A percentile compares a stretch with the other conserved stretches of the same genome.
Conservation (phyloP, 352 stramenopile species). For the Pythium graminicola region DNA sequence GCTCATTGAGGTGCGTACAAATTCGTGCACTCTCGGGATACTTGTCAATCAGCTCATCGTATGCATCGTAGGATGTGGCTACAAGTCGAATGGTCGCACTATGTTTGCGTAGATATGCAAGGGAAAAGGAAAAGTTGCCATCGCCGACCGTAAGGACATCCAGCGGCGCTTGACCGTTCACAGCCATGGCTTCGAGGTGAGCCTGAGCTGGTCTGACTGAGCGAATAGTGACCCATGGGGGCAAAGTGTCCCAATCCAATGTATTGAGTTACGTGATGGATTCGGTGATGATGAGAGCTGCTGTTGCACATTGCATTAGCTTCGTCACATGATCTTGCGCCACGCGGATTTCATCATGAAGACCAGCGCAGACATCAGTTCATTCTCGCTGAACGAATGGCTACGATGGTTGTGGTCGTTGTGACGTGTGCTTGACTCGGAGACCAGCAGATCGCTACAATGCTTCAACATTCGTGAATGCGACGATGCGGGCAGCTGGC, state of each 20-base stretch:
- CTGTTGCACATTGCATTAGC: not conserved
- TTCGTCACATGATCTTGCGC: too few relatives aligned
- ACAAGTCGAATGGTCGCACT: constrained; percentile 11
- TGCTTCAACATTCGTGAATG: not conserved
- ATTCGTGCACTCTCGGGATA: constrained; percentile 47
- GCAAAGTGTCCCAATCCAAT: not conserved
- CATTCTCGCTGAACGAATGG: too few relatives aligned
- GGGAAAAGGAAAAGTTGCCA: constrained; percentile 35
- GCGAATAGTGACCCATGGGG: constrained; percentile 1
- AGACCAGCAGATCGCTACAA: not conserved
- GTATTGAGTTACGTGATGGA: too few relatives aligned
- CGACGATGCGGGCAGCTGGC: not conserved
- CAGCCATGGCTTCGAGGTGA: constrained; percentile 6
- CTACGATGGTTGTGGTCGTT: too few relatives aligned
- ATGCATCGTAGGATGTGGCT: constrained; percentile 53
- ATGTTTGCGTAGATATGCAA: constrained; percentile 19
- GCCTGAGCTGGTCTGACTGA: not conserved
- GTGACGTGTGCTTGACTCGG: too few relatives aligned
- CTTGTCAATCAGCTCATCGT: constrained; percentile 52
- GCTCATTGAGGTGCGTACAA: constrained; percentile 32
- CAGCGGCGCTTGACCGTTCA: not conserved
- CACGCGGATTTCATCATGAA: too few relatives aligned
- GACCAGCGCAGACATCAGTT: too few relatives aligned
- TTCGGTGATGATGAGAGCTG: too few relatives aligned
- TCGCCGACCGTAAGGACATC: constrained; percentile 27